A percentile compares a stretch with the other conserved stretches of the same genome.
Conservation (phyloP, 805 yeast species). For the Schwanniomyces vanrijiae region DNA sequence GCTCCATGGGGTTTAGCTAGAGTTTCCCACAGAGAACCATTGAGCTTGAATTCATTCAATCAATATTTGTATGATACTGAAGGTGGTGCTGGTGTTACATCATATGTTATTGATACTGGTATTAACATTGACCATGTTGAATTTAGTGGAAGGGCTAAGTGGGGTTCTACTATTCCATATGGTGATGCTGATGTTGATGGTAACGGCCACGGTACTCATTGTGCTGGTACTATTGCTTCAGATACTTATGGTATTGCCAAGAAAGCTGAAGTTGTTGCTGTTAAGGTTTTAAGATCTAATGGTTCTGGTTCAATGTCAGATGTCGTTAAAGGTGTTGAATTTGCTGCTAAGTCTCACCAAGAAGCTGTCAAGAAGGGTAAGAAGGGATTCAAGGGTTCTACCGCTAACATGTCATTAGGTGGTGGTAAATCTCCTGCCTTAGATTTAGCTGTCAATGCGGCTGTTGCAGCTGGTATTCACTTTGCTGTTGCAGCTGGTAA, state of each 20-base stretch:
- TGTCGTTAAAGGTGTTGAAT: constrained; percentile 82
- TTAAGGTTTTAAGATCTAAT: constrained; percentile 77
- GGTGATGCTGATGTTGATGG: constrained; percentile 75
- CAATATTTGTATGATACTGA: constrained; percentile 70
- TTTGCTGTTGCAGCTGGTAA: constrained; percentile 98
- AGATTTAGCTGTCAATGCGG: constrained; percentile 87
- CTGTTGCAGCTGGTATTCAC: constrained; percentile 83
- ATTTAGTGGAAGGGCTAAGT: constrained; percentile 78
- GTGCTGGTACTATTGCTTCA: constrained; percentile 94
- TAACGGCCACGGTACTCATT: constrained; percentile 94
- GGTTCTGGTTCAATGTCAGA: constrained; percentile 86
- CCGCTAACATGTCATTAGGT: constrained; percentile 92
- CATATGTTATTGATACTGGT: constrained; percentile 91
- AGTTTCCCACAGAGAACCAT: constrained; percentile 76
- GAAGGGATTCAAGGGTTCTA: constrained; percentile 77
- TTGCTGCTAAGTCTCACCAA: constrained; percentile 72
- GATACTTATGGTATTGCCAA: constrained; percentile 81
- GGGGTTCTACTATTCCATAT: constrained; percentile 82
- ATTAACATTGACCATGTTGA: constrained; percentile 72
- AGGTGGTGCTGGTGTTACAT: constrained; percentile 82
- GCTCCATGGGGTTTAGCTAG: constrained; percentile 96
- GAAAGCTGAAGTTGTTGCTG: constrained; percentile 74
- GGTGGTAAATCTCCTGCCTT: constrained; percentile 89
- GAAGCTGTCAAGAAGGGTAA: constrained; percentile 49
- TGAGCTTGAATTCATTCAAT: constrained; percentile 67